A percentile compares a stretch with the other conserved stretches of the same genome.
These are phyloP conservation scores for Eucalyptus viminalis DNA, from an alignment of 345 rosid genomes.

Conservation along the genomic window DNA sequence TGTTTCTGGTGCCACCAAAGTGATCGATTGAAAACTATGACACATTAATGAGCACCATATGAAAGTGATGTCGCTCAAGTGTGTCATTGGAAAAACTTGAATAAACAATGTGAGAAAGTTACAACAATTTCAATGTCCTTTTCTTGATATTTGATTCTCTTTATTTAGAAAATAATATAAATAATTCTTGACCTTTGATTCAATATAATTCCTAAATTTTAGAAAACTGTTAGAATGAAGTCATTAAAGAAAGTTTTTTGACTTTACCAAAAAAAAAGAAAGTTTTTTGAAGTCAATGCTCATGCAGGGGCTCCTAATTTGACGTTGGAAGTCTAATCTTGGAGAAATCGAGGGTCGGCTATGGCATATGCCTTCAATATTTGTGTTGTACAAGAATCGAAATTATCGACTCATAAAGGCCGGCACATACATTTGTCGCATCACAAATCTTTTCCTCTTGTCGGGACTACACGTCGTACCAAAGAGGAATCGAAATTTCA, in stretches of 20 bases:
- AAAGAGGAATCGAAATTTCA: background rate
- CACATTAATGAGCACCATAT: accelerated
- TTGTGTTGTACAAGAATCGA: no score
- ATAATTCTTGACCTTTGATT: accelerated
- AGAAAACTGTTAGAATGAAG: accelerated
- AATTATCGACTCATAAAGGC: background rate
- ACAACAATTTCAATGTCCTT: background rate
- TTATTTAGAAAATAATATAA: accelerated
- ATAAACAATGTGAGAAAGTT: background rate
- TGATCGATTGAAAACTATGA: no score
- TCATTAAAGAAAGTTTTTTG: no score
- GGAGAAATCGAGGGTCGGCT: background rate
- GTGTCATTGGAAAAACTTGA: background rate
- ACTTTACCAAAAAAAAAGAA: no score
- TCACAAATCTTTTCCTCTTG: background rate
- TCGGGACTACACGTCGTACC: background rate
- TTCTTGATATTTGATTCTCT: no score
- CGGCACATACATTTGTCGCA: background rate
- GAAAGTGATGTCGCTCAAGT: no score
- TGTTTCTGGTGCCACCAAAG: accelerated
- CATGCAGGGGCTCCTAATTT: background rate
- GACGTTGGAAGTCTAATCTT: background rate
- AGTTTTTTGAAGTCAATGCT: accelerated
- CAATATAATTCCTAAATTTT: accelerated
- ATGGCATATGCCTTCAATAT: background rate